Evolutionary conservation across 805 yeast species (phyloP).

Genomic region (Saitoella complicata): DNA sequence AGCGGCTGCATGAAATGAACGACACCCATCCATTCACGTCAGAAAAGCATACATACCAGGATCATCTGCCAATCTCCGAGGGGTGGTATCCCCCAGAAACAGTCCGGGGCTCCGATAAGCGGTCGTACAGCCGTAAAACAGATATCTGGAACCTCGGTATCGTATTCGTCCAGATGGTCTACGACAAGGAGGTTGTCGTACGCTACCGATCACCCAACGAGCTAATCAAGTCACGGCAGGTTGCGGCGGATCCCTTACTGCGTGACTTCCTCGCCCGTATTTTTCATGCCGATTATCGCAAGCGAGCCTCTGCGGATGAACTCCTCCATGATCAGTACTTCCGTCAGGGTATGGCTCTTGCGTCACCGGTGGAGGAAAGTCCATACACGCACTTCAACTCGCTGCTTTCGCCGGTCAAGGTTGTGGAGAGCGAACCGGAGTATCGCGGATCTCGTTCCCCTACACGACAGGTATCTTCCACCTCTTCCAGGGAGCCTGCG

Average conservation of each 20-base stretch:
- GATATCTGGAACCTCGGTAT: conserved; percentile 93
- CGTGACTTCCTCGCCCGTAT: conserved; percentile 50
- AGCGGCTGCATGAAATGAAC: conserved; percentile 19
- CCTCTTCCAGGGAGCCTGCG: no score
- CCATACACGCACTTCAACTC: no score
- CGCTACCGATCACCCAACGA: conserved; percentile 46
- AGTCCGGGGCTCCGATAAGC: conserved; percentile 18
- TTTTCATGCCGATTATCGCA: conserved; percentile 47
- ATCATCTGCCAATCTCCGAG: conserved; percentile 4
- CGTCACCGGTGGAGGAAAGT: no score
- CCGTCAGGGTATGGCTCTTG: conserved; percentile 21
- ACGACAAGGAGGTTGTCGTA: conserved; percentile 40
- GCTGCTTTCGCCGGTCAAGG: no score
- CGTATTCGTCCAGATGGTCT: conserved; percentile 46
- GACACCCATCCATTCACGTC: conserved; percentile 18
- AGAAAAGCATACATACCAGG: conserved; percentile 1
- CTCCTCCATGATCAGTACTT: conserved; percentile 69
- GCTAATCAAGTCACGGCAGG: conserved; percentile 32
- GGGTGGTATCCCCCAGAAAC: conserved; percentile 76
- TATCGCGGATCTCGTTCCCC: no score
- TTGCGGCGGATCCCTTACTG: conserved; percentile 18
- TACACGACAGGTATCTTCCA: no score
- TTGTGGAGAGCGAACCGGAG: no score
- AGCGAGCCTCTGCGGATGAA: conserved; percentile 71
- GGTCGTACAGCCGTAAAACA: conserved; percentile 54